phyloP scores from a whole-genome alignment of 345 rosid genomes.

The Eucalyptus tenuipes region DNA sequence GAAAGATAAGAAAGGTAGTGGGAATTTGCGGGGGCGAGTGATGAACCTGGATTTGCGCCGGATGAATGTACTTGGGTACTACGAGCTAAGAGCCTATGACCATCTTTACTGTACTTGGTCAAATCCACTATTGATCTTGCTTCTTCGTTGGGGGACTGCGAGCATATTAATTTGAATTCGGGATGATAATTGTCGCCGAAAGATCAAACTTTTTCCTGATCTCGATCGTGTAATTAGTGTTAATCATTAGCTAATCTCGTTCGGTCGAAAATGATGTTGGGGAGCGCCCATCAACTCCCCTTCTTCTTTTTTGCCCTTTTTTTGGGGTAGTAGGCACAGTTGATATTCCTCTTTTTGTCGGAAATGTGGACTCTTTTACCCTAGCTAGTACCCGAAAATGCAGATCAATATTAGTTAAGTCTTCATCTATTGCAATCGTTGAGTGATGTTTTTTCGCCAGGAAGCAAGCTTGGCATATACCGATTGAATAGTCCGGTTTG shows the following conservation, averaged over 20 bases:
- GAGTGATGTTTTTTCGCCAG: neutral
- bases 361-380: neutral
- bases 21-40: neutral
- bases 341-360: neutral
- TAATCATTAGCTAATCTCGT: neutral
- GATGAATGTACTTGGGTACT: neutral
- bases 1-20: neutral
- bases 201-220: neutral
- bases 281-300: neutral
- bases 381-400: neutral
- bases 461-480: neutral
- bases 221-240: neutral
- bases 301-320: neutral
- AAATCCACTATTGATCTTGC: neutral
- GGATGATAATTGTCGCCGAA: neutral
- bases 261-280: neutral
- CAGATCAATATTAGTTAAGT: neutral
- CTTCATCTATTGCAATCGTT: neutral
- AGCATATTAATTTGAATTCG: neutral
- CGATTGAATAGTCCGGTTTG: neutral
- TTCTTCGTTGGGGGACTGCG: neutral
- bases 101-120: neutral
- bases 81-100: neutral
- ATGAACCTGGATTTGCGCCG: neutral
- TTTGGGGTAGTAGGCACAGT: neutral